phyloP scores from a whole-genome alignment of 345 rosid species.

The Citrus medica region DNA sequence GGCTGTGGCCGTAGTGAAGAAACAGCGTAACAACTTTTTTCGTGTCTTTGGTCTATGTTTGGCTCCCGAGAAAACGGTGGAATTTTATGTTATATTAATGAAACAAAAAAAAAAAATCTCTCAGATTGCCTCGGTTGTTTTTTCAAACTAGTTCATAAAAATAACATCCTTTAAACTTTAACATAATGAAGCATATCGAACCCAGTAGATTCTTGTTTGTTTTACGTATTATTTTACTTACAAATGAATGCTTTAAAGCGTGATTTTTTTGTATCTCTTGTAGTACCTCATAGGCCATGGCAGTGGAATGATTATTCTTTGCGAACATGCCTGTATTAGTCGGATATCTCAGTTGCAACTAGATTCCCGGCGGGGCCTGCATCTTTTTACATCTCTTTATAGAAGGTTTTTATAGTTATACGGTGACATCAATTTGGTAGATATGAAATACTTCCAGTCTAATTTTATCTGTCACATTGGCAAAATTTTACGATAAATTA shows the following conservation, averaged over 20 bases:
- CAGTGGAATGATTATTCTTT: not conserved
- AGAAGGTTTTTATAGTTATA: not conserved
- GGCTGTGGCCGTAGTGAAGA: not conserved
- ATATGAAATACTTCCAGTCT: not conserved
- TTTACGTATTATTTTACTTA: not conserved
- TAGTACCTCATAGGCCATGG: not conserved
- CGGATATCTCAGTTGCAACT: too few relatives aligned
- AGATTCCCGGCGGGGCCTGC: not conserved
- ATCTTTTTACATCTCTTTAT: not conserved
- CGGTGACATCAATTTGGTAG: not conserved
- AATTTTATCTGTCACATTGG: not conserved
- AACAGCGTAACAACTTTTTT: not conserved
- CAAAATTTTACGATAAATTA: not conserved
- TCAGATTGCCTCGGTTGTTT: not conserved
- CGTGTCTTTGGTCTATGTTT: not conserved
- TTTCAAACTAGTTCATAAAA: not conserved
- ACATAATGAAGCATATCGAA: not conserved
- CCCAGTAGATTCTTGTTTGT: not conserved
- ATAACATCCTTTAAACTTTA: too few relatives aligned
- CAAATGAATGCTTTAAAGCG: not conserved
- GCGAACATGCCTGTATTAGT: too few relatives aligned
- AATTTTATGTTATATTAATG: not conserved
- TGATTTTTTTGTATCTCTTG: not conserved
- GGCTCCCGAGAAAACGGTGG: constrained; percentile 8
- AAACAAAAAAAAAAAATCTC: not conserved